Evolutionary conservation across 805 yeast species (phyloP).

Genomic region (Tetrapisispora namnaoensis): DNA sequence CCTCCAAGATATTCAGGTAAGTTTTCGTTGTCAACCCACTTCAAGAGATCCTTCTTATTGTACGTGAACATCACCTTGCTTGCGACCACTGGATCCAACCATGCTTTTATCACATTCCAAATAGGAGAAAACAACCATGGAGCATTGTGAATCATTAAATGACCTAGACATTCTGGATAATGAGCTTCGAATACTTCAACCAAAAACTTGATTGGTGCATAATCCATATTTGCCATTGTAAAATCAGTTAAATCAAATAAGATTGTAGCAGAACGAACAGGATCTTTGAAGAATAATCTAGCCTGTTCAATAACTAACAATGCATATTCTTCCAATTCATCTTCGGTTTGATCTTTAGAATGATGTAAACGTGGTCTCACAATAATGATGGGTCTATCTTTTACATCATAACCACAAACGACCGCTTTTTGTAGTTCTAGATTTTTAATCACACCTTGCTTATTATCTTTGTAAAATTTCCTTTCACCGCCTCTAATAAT

Average conservation of each 20-base stretch:
- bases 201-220: constrained; percentile 77
- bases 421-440: constrained; percentile 57
- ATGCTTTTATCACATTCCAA: constrained; percentile 82
- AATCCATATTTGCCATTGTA: constrained; percentile 85
- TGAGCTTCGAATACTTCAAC: constrained; percentile 85
- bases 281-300: constrained; percentile 60
- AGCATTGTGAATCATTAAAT: constrained; percentile 77
- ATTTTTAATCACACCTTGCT: constrained; percentile 33
- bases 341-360: constrained; percentile 52
- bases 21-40: constrained; percentile 46
- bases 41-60: constrained; percentile 49
- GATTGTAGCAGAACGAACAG: constrained; percentile 73
- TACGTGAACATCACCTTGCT: constrained; percentile 78
- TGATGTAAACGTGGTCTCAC: constrained; percentile 71
- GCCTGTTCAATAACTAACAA: constrained; percentile 68
- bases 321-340: constrained; percentile 66
- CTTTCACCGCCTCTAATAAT: constrained; percentile 62
- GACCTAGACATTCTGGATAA: constrained; percentile 87
- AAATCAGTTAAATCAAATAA: constrained; percentile 80
- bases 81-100: constrained; percentile 95
- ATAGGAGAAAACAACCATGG: constrained; percentile 94
- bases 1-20: constrained; percentile 74
- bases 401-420: constrained; percentile 61
- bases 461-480: constrained; percentile 38
- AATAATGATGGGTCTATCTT: constrained; percentile 67